Evolutionary conservation across 495 filamentous ascomycete genomes (phyloP).

Genomic region (Bacidia gigantensis): DNA sequence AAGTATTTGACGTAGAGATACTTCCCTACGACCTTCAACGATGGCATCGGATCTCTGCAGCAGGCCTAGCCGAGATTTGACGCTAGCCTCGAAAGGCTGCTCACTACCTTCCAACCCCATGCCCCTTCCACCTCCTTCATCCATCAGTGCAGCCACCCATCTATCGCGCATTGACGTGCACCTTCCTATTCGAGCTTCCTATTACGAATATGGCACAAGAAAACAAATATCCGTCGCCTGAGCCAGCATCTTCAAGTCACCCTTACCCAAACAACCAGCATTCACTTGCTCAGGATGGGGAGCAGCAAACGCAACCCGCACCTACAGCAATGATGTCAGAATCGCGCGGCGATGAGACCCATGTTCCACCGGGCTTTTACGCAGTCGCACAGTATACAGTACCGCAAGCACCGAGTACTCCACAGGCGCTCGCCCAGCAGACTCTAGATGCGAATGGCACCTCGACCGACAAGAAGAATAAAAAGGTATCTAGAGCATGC

Average conservation of each 20-base stretch:
- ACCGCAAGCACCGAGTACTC: constrained; percentile 8
- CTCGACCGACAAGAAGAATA: constrained; percentile 64
- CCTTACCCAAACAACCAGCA: constrained; percentile 8
- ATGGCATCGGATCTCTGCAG: background rate
- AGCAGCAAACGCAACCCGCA: constrained; percentile 7
- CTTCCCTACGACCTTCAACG: background rate
- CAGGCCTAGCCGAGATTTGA: background rate
- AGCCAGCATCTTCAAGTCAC: background rate
- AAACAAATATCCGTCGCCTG: constrained; percentile 3
- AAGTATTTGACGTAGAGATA: too few relatives aligned
- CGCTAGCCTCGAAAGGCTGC: constrained; percentile 1
- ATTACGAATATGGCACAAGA: background rate
- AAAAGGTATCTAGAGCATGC: constrained; percentile 86
- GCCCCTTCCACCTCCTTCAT: too few relatives aligned
- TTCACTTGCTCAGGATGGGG: constrained; percentile 7
- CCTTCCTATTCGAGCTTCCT: background rate
- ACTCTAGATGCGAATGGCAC: constrained; percentile 36
- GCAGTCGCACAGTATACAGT: constrained; percentile 4
- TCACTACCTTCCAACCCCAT: background rate
- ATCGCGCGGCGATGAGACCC: background rate
- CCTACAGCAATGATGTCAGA: constrained; percentile 11
- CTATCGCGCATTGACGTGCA: background rate
- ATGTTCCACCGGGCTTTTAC: constrained; percentile 6
- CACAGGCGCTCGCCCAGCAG: constrained; percentile 25
- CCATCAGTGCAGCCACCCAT: background rate